These are phyloP conservation scores for Neckera pumila DNA, from an alignment of 225 moss, liverwort and hornwort species.

Conservation along the genomic window DNA sequence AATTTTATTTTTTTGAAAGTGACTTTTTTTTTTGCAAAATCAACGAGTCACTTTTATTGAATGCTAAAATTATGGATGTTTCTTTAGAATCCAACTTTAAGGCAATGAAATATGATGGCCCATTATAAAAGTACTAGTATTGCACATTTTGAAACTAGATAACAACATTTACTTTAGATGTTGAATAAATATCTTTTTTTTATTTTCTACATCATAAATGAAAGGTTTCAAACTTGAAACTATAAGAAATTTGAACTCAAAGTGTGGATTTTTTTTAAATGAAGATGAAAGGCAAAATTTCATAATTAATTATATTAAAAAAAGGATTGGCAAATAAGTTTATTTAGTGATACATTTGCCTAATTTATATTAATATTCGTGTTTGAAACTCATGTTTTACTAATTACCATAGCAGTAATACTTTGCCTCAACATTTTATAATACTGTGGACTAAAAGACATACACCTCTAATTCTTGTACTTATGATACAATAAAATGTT, in stretches of 20 bases:
- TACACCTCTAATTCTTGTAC: not conserved
- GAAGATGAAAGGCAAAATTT: not conserved
- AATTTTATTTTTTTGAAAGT: not conserved
- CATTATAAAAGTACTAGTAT: not conserved
- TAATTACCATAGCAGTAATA: not conserved
- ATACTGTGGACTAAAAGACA: not conserved
- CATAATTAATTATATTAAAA: not conserved
- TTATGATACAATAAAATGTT: not conserved
- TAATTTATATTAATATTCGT: not conserved
- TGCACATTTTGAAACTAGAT: not conserved
- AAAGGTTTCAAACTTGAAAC: not conserved
- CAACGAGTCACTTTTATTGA: not conserved
- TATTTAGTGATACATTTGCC: not conserved
- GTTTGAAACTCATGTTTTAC: accelerated
- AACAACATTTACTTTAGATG: not conserved
- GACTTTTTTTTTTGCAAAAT: not conserved
- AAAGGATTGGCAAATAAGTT: accelerated
- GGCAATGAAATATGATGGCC: not conserved
- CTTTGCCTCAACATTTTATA: not conserved
- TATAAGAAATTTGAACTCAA: not conserved
- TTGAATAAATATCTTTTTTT: not conserved
- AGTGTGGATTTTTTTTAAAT: not conserved
- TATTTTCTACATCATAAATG: not conserved
- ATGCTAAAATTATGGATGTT: not conserved
- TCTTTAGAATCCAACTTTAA: not conserved